Evolutionary conservation across 768 basidiomycete genomes (phyloP).

Genomic region (Brasilioporus rufonigricans): DNA sequence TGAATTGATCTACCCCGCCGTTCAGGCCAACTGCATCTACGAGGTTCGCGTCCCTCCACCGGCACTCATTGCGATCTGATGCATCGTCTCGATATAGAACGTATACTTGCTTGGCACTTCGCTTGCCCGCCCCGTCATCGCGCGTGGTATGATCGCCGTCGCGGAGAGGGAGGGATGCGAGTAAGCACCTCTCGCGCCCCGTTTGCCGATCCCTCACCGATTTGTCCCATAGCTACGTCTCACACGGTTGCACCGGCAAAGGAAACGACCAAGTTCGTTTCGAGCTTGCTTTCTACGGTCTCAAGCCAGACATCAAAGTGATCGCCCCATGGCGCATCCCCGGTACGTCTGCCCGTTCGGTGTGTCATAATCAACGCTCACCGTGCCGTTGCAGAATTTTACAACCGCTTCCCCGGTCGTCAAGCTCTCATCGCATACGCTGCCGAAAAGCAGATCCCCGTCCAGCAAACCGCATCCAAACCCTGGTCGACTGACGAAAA

Average conservation of each 20-base stretch:
- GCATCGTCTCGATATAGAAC: slow-evolving; percentile 46
- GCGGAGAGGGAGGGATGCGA: slow-evolving; percentile 94
- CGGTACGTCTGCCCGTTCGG: slow-evolving; percentile 41
- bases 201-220: neutral
- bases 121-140: slow-evolving; percentile 96
- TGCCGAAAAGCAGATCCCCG: slow-evolving; percentile 83
- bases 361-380: neutral
- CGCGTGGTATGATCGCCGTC: slow-evolving; percentile 95
- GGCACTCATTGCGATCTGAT: neutral
- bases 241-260: slow-evolving; percentile 99
- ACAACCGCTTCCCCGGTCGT: slow-evolving; percentile 95
- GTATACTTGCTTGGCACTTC: slow-evolving; percentile 98
- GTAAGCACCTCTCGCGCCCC: slow-evolving; percentile 45
- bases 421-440: slow-evolving; percentile 91
- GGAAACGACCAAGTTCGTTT: slow-evolving; percentile 99
- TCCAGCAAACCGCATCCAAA: slow-evolving; percentile 92
- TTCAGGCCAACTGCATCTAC: slow-evolving; percentile 98
- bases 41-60: slow-evolving; percentile 52
- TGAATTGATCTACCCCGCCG: slow-evolving; percentile 95
- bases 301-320: slow-evolving; percentile 98
- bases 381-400: slow-evolving; percentile 65
- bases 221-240: slow-evolving; percentile 65
- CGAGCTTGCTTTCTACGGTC: slow-evolving; percentile 97
- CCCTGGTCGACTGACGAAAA: slow-evolving; percentile 99
- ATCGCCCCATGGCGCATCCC: slow-evolving; percentile 98